Evolutionary conservation across 495 filamentous ascomycete genomes (phyloP).

Genomic region (Haplographium delicatum): DNA sequence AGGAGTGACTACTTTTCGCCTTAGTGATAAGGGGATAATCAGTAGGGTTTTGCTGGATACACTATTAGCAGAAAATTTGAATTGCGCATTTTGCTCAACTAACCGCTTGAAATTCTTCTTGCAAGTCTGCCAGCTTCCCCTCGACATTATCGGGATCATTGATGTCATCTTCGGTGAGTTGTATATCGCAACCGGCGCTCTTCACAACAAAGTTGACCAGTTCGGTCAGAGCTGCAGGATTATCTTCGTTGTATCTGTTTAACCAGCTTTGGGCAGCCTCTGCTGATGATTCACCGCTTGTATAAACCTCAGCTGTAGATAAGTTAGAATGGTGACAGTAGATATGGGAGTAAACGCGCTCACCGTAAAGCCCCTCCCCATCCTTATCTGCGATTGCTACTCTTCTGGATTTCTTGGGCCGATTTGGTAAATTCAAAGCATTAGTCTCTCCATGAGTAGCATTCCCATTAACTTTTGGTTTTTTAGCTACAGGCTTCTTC

Average conservation of each 20-base stretch:
- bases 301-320: constrained; percentile 68
- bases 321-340: no score
- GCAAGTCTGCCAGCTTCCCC: constrained; percentile 64
- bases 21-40: constrained; percentile 93
- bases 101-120: constrained; percentile 72
- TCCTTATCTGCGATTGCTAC: constrained; percentile 44
- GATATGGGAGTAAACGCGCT: constrained; percentile 22
- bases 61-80: not conserved
- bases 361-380: constrained; percentile 74
- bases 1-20: constrained; percentile 62
- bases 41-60: constrained; percentile 57
- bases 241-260: constrained; percentile 61
- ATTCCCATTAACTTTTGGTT: constrained; percentile 64
- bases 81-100: constrained; percentile 17
- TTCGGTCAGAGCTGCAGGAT: constrained; percentile 65
- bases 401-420: constrained; percentile 54
- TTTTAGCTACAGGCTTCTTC: constrained; percentile 65
- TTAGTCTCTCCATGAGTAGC: constrained; percentile 30
- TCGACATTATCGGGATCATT: constrained; percentile 78
- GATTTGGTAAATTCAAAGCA: constrained; percentile 50
- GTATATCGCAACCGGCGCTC: constrained; percentile 71
- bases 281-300: constrained; percentile 60
- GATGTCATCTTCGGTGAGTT: constrained; percentile 71
- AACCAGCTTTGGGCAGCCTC: constrained; percentile 81
- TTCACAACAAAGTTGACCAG: constrained; percentile 85